Percentiles rank a stretch among this genome's conserved stretches.
These are phyloP conservation scores for Collybiopsis luxurians DNA, from an alignment of 768 basidiomycete species.

Conservation along the genomic window DNA sequence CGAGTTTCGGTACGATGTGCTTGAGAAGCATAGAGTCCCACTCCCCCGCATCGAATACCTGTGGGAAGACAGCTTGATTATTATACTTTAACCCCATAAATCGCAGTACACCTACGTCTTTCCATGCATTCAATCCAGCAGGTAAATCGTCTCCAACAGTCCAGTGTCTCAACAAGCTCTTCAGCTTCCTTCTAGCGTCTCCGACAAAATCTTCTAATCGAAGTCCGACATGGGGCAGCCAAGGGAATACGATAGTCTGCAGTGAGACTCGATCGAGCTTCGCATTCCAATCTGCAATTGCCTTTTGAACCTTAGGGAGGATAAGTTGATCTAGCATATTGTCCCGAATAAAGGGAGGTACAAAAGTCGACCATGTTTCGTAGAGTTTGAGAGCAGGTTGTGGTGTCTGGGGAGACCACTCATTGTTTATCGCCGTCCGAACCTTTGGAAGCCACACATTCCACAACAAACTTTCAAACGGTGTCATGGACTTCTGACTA, in stretches of 20 bases:
- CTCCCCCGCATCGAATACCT: slow-evolving; percentile 77
- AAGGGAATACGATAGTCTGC: slow-evolving; percentile 88
- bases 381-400: slow-evolving; percentile 78
- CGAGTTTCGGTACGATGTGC: slow-evolving; percentile 90
- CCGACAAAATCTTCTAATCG: slow-evolving; percentile 82
- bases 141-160: slow-evolving; percentile 68
- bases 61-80: background rate
- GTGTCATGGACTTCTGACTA: slow-evolving; percentile 78
- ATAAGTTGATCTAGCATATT: slow-evolving; percentile 96
- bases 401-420: slow-evolving; percentile 79
- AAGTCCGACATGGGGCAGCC: slow-evolving; percentile 87
- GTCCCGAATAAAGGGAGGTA: slow-evolving; percentile 90
- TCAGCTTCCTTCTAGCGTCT: slow-evolving; percentile 85
- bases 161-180: slow-evolving; percentile 78
- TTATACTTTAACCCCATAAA: background rate
- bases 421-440: slow-evolving; percentile 92
- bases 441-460: slow-evolving; percentile 94
- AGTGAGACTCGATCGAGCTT: slow-evolving; percentile 55
- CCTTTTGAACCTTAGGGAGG: slow-evolving; percentile 85
- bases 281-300: slow-evolving; percentile 81
- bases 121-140: slow-evolving; percentile 76
- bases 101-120: slow-evolving; percentile 51
- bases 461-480: slow-evolving; percentile 94
- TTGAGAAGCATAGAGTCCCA: slow-evolving; percentile 94
- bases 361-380: slow-evolving; percentile 83